phyloP scores from a whole-genome alignment of 2,329 filamentous ascomycete genomes.

The Talaromyces amestolkiae region DNA sequence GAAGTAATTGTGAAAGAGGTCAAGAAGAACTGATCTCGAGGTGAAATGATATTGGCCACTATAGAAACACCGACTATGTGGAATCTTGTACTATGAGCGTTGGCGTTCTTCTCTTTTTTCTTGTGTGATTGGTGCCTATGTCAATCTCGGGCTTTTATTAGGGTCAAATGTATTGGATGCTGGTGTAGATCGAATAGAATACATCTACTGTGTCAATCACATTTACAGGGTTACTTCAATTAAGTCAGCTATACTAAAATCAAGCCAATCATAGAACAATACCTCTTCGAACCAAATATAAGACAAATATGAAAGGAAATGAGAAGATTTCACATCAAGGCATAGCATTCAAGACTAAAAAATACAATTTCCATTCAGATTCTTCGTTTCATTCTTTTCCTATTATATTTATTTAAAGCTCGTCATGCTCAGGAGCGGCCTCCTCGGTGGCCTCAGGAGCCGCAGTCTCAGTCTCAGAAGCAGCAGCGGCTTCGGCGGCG shows the following conservation, averaged over 20 bases:
- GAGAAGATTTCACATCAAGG: background rate
- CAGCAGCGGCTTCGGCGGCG: slow-evolving; percentile 15
- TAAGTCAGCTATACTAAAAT: background rate
- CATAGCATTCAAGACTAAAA: slow-evolving; percentile 8
- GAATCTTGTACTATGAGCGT: background rate
- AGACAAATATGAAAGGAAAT: background rate
- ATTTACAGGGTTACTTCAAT: background rate
- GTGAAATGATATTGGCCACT: background rate
- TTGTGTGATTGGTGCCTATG: background rate
- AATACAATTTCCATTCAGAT: slow-evolving; percentile 11
- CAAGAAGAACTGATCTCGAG: background rate
- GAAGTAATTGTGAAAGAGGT: slow-evolving; percentile 5
- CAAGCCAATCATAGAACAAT: background rate
- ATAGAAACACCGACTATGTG: background rate
- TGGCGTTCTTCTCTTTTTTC: background rate
- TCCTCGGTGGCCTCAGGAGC: slow-evolving; percentile 19
- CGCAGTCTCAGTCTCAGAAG: slow-evolving; percentile 28
- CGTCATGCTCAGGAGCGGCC: slow-evolving; percentile 34
- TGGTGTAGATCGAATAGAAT: background rate
- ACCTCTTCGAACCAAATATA: background rate
- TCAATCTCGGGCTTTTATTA: background rate
- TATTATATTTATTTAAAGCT: slow-evolving; percentile 32
- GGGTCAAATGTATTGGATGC: background rate
- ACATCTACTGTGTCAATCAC: too few species aligned
- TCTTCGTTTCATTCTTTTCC: background rate